Evolutionary conservation across 495 filamentous ascomycete genomes (phyloP).

Genomic region (Penicillium paxilli): DNA sequence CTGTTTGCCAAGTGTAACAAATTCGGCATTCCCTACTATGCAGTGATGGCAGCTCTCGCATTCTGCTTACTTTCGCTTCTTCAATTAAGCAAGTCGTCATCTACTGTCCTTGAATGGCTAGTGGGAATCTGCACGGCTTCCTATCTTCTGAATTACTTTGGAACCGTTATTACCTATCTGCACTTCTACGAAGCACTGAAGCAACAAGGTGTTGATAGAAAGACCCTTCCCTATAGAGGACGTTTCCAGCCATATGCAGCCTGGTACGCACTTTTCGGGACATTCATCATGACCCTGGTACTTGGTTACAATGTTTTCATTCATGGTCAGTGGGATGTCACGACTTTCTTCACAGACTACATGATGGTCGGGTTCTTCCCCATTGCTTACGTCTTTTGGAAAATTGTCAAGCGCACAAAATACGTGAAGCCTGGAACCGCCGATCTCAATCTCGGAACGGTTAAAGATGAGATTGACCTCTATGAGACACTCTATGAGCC

Average conservation of each 20-base stretch:
- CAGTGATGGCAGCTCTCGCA: constrained; percentile 35
- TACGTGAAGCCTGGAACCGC: constrained; percentile 38
- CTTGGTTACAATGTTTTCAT: constrained; percentile 34
- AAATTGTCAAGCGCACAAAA: constrained; percentile 49
- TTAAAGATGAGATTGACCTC: constrained; percentile 60
- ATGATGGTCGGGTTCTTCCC: constrained; percentile 50
- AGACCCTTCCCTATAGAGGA: constrained; percentile 28
- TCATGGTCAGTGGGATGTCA: constrained; percentile 22
- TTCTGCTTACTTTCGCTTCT: constrained; percentile 43
- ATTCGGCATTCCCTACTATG: constrained; percentile 44
- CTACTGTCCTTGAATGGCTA: constrained; percentile 30
- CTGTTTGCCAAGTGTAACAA: constrained; percentile 41
- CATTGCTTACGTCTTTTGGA: constrained; percentile 53
- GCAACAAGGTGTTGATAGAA: constrained; percentile 33
- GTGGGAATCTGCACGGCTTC: constrained; percentile 27
- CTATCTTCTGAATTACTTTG: constrained; percentile 37
- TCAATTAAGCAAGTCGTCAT: constrained; percentile 23
- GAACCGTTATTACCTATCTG: constrained; percentile 54
- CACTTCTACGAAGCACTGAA: constrained; percentile 35
- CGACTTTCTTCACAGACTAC: constrained; percentile 31
- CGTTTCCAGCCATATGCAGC: constrained; percentile 35
- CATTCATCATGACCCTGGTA: constrained; percentile 31
- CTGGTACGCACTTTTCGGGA: constrained; percentile 32
- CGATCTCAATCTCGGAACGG: constrained; percentile 32
- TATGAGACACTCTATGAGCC: constrained; percentile 45